phyloP scores from a whole-genome alignment of 768 basidiomycete species.

The Rubroboletus pulcherrimus region DNA sequence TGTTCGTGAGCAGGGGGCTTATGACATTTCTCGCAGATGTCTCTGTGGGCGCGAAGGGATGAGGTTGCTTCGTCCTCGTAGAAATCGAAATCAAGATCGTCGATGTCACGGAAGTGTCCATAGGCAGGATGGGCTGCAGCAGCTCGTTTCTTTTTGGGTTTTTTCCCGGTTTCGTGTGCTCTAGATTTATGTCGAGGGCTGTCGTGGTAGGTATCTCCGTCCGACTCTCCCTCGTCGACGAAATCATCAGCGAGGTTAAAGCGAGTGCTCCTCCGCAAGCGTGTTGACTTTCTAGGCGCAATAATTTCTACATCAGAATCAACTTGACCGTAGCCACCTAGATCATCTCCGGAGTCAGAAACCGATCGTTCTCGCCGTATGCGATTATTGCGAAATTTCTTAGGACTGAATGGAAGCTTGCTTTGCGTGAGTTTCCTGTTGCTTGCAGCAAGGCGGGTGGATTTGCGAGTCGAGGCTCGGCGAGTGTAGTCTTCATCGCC shows the following conservation, averaged over 20 bases:
- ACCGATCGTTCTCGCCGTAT: conserved; percentile 20
- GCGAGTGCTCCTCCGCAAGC: conserved; percentile 38
- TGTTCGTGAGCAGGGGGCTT: conserved; percentile 53
- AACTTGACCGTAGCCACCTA: conserved; percentile 37
- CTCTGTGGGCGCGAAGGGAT: conserved; percentile 57
- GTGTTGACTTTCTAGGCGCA: conserved; percentile 47
- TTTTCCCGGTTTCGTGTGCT: neutral
- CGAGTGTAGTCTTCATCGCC: conserved; percentile 10
- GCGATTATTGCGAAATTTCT: conserved; percentile 46
- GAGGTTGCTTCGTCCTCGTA: conserved; percentile 55
- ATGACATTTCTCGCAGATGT: conserved; percentile 71
- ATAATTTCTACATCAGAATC: conserved; percentile 23
- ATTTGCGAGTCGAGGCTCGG: conserved; percentile 11
- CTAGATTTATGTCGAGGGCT: conserved; percentile 7
- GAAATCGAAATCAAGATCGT: conserved; percentile 38
- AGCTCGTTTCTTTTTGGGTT: conserved; percentile 31
- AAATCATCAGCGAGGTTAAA: conserved; percentile 32
- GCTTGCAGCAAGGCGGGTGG: conserved; percentile 12
- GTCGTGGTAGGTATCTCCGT: conserved; percentile 35
- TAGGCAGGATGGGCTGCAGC: conserved; percentile 44
- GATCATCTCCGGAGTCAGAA: conserved; percentile 38
- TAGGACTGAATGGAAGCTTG: conserved; percentile 64
- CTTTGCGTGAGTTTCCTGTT: conserved; percentile 17
- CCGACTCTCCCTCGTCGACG: conserved; percentile 29
- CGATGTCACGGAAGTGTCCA: conserved; percentile 43